Evolutionary conservation across 371 early-diverging fungal genomes (phyloP), one percentile per base, ranked within the genome.

Genomic region (Apophysomyces ossiformis): DNA sequence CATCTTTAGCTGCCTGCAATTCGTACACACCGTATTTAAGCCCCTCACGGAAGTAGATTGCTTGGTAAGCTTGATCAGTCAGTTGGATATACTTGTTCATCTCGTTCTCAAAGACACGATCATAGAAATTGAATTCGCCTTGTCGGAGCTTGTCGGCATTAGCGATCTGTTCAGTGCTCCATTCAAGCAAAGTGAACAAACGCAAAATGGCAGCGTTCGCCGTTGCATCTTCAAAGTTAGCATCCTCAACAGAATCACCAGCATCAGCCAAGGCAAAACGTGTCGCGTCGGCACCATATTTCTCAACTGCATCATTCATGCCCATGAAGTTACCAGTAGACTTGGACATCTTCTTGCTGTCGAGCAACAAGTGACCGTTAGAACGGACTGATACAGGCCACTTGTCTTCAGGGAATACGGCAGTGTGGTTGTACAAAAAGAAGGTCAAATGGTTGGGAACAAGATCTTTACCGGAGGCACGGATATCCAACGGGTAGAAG

Each of bases 271-370:
- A 85, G 11, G 96, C 93, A 79, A 99, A 87, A 64, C 99, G 93
- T 8, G 98, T 96, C 15, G 99, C 99, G 79, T 98, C 98, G 46
- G 99, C 99, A 68, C 99, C 98, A 73, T 92, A 99, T 73, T 90
- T 93, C 37, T 84, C 84, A 37, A 97, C 77, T 26, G 95, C 90
- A 62, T 99, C 94, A 32, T 85, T 79, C 63, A 98, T 87, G 47
- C 96, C 97, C 85, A 99, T 78, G 74, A 97, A 99, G 89, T 99
- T 99, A 57, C 99, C 99, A n/a, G 97, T 97, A 50, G 95, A 95
- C 87, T 99, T 99, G 74, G 96, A 91, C 99, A 99, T 99, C 89
- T 99, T 99, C 59, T 96, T 94, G 62, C 90, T 84, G 83, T 99
- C 99, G 66, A 99, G 80, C 83, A 99, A 79, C 81, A 99, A 85